Conservation (phyloP, 2,329 filamentous ascomycete genomes). For the Fusarium tuaranense region DNA sequence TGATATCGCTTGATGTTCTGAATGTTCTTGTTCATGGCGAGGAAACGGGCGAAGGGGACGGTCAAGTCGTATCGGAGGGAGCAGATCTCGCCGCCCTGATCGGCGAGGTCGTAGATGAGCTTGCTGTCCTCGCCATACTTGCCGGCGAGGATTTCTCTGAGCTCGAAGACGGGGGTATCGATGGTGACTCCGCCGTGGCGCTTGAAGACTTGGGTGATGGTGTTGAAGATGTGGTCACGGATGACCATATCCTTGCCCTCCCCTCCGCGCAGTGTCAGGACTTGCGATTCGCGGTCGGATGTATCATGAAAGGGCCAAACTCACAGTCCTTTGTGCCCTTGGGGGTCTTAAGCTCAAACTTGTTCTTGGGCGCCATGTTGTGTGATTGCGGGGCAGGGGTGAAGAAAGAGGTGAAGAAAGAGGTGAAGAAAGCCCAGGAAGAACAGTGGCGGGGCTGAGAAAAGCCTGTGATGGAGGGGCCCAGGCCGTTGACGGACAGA, state of each 20-base stretch:
- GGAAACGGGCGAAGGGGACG: slow-evolving; percentile 90
- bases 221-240: slow-evolving; percentile 82
- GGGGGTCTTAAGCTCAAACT: slow-evolving; percentile 77
- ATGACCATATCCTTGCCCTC: slow-evolving; percentile 82
- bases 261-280: slow-evolving; percentile 53
- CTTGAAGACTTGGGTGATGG: slow-evolving; percentile 84
- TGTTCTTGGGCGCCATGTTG: slow-evolving; percentile 48
- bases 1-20: slow-evolving; percentile 93
- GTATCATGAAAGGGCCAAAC: slow-evolving; percentile 9
- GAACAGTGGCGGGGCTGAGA: slow-evolving; percentile 40
- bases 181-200: slow-evolving; percentile 84
- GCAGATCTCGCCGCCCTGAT: slow-evolving; percentile 82
- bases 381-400: slow-evolving; percentile 40
- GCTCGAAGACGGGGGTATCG: slow-evolving; percentile 87
- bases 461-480: slow-evolving; percentile 39
- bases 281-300: neutral
- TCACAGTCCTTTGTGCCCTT: slow-evolving; percentile 90
- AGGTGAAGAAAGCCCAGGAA: slow-evolving; percentile 25
- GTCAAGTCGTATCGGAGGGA: slow-evolving; percentile 89
- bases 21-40: slow-evolving; percentile 88
- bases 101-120: slow-evolving; percentile 89
- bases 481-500: slow-evolving; percentile 19
- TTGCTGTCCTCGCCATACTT: slow-evolving; percentile 95
- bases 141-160: slow-evolving; percentile 86
- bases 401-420: slow-evolving; percentile 17